phyloP scores from a whole-genome alignment of 2,329 filamentous ascomycete genomes.

The Phialophora tarda region DNA sequence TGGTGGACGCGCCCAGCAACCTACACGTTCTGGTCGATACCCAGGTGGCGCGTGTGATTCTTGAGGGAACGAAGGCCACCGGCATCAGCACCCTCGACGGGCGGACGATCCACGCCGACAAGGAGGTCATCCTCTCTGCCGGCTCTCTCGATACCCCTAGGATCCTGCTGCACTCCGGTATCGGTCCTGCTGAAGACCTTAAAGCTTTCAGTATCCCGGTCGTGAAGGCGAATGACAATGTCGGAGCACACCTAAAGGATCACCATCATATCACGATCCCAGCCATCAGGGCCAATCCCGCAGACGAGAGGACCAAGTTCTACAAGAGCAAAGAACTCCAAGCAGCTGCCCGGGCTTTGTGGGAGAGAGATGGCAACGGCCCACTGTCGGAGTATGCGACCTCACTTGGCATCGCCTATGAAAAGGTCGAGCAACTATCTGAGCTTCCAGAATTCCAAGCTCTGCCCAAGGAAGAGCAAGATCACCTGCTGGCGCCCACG shows the following conservation, averaged over 20 bases:
- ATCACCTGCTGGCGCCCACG: slow-evolving; percentile 55
- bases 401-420: slow-evolving; percentile 46
- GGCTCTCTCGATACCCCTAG: slow-evolving; percentile 50
- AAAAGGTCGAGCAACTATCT: slow-evolving; percentile 51
- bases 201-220: slow-evolving; percentile 50
- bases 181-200: slow-evolving; percentile 54
- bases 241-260: slow-evolving; percentile 56
- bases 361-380: slow-evolving; percentile 52
- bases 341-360: slow-evolving; percentile 56
- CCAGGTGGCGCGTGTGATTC: slow-evolving; percentile 55
- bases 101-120: slow-evolving; percentile 46
- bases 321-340: slow-evolving; percentile 52
- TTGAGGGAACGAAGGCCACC: slow-evolving; percentile 53
- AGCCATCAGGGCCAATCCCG: slow-evolving; percentile 50
- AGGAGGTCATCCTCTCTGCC: slow-evolving; percentile 50
- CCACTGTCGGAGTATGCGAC: slow-evolving; percentile 45
- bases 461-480: slow-evolving; percentile 53
- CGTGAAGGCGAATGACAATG: slow-evolving; percentile 48
- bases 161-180: slow-evolving; percentile 56
- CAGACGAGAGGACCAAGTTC: slow-evolving; percentile 54
- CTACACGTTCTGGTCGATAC: slow-evolving; percentile 59
- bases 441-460: slow-evolving; percentile 57
- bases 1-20: slow-evolving; percentile 55
- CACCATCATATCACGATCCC: slow-evolving; percentile 46
- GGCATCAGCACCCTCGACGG: slow-evolving; percentile 54